Base-by-base conservation (phyloP, 495 filamentous ascomycete genomes). In the Wilcoxina mikolae region DNA sequence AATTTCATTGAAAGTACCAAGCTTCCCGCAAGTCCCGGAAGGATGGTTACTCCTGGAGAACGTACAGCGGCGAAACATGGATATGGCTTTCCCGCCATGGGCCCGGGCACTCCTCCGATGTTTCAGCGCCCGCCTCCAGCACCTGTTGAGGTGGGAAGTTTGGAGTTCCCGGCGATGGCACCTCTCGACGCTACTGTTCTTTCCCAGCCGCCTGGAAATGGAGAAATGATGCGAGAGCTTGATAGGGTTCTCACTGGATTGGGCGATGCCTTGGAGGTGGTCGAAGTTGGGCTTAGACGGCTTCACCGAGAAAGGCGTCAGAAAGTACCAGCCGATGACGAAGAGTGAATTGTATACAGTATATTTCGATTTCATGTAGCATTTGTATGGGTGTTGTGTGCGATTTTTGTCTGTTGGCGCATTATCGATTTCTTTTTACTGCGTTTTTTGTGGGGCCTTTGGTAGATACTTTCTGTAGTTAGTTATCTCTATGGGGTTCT, bases 211-310 rank as follows among this genome's bases (percentile, higher is more conserved):
- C 28, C 20, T 7, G 49, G 29, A 2, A 28, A 12, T 24, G 49
- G 27, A 10, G 46, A 49, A 53, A 68, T 81, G 58, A 59, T 68
- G n/a, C 70, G 72, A 4, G 79, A 82, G 67, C 60, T 81, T 51
- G 69, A 71, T 51, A 63, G 77, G 3, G 60, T 79, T 38, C 60
- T 81, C 27, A 72, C 67, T 4, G 74, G 69, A 41, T 67, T 79
- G 9, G 64, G 68, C 20, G 71, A 74, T 41, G 59, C 63, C n/a
- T 46, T 66, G 54, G 63, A 66, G 51, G 63, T 66, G 25, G 61
- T 66, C 59, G 63, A 61, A 26, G 62, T 66, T 1, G 63, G 59
- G n/a, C 46, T 66, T 29, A 61, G 60, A 54, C 56, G 53, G 24
- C 60, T 66, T 29, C 49, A 53, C 11, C 53, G 51, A 18, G 53